Base-by-base conservation (phyloP, 306 rosid species). In the Corylus heterophylla region DNA sequence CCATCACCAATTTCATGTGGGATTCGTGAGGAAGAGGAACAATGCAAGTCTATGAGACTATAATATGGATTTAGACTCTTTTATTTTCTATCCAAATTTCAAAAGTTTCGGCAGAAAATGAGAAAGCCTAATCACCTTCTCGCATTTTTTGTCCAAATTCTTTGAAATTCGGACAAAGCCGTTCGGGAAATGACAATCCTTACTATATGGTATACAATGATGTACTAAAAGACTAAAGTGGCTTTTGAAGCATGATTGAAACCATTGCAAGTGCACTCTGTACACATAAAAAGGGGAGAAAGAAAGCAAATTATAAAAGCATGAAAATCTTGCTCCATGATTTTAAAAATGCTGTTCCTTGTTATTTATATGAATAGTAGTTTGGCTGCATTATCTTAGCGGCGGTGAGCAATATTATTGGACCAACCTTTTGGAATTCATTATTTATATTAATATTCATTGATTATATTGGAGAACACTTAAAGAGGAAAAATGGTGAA, bases 381-480 rank as follows among this genome's bases (percentile, higher is more conserved):
- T 17, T 69, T 44, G 80, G 59, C 25, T 25, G n/a, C 47, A 75
- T 37, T 69, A 75, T 75, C 54, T 69, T 37, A 69, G 29, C 29
- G 55, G 52, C 42, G 47, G 80, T 50, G 64, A 75, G 51, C 76
- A 42, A 42, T 5, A 73, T 68, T 74, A 47, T 49, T 51, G 55
- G 76, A 49, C 73, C 27, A 54, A 17, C 72, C 42, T 42, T 66
- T 18, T 67, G 72, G 13, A 42, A 2, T 39, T 42, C 8, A 67
- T 67, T 35, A 64, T 61, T 25, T 8, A 61, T 27, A 29, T 5
- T 61, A 4, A 29, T 29, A 5, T 12, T 9, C 12, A 25, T 61
- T 61, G 6, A 61, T 2, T 12, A 61, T 61, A 18, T 61, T 27
- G 14, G 68, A 31, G 13, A 64, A 64, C 4, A 64, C 16, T 12